Percentiles rank a stretch among this genome's conserved stretches.
phyloP scores from a whole-genome alignment of 2,329 filamentous ascomycete species.

The Pseudocercospora pini-densiflorae region DNA sequence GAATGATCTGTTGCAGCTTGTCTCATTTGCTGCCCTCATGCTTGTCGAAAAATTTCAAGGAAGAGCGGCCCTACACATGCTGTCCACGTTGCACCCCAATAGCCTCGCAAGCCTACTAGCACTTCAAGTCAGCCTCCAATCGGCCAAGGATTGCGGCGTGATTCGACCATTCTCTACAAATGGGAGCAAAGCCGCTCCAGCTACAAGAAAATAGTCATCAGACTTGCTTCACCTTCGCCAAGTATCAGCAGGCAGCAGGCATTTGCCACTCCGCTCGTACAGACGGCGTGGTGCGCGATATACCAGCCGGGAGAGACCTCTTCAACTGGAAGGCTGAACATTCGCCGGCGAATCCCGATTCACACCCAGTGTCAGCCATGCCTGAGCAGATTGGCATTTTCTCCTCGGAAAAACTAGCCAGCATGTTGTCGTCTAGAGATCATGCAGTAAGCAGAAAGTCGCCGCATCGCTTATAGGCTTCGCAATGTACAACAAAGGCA shows the following conservation, averaged over 20 bases:
- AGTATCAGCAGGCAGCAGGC: slow-evolving; percentile 1
- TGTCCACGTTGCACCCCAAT: slow-evolving; percentile 15
- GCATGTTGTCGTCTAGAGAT: too few relatives aligned
- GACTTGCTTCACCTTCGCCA: neutral
- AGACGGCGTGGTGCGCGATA: too few relatives aligned
- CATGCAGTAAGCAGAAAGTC: too few relatives aligned
- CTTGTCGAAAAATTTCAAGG: neutral
- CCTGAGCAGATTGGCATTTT: too few relatives aligned
- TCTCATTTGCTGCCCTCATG: slow-evolving; percentile 6
- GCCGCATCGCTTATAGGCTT: too few relatives aligned
- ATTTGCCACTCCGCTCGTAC: neutral
- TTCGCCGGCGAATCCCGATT: too few relatives aligned
- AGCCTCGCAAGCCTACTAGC: slow-evolving; percentile 16
- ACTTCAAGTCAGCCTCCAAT: slow-evolving; percentile 21
- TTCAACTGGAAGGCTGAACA: too few relatives aligned
- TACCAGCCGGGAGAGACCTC: too few relatives aligned
- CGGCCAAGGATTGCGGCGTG: slow-evolving; percentile 21
- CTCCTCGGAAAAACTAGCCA: too few relatives aligned
- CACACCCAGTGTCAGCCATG: too few relatives aligned
- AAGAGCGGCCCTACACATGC: slow-evolving; percentile 9
- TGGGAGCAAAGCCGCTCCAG: slow-evolving; percentile 2
- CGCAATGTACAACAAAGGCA: too few relatives aligned
- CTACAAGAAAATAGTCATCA: neutral
- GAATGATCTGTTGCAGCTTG: neutral
- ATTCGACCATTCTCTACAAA: slow-evolving; percentile 8